A percentile compares a stretch with the other conserved stretches of the same genome.
Conservation (phyloP, 2,329 filamentous ascomycete genomes). For the Lecanicillium sp. region DNA sequence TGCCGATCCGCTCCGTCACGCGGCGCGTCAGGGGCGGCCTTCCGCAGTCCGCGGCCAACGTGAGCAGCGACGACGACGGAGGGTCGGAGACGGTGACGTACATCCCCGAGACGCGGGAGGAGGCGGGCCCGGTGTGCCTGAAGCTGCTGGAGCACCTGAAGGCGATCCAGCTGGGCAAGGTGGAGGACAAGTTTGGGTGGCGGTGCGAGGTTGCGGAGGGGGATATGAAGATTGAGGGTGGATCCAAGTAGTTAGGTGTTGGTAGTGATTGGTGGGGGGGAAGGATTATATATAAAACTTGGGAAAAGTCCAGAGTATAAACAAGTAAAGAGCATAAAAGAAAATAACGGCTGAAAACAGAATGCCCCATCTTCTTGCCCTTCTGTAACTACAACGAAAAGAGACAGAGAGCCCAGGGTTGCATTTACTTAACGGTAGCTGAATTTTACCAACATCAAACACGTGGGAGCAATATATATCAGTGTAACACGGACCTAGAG, state of each 20-base stretch:
- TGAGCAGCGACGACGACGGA: conserved; percentile 33
- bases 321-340: too few species aligned
- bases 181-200: conserved; percentile 75
- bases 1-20: conserved; percentile 88
- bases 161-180: conserved; percentile 77
- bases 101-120: conserved; percentile 50
- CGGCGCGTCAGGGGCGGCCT: conserved; percentile 40
- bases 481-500: too few species aligned
- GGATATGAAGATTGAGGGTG: conserved; percentile 37
- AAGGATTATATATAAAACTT: not conserved
- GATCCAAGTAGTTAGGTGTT: conserved; percentile 18
- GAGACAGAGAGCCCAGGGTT: too few species aligned
- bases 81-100: conserved; percentile 48
- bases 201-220: conserved; percentile 40
- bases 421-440: too few species aligned
- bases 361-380: too few species aligned
- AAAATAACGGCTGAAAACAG: too few species aligned
- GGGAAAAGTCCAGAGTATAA: too few species aligned
- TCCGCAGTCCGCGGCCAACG: conserved; percentile 24
- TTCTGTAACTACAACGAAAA: too few species aligned
- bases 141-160: conserved; percentile 72
- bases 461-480: too few species aligned
- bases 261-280: not conserved
- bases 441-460: too few species aligned
- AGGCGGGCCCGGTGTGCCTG: conserved; percentile 66